These are phyloP conservation scores for Isabelozyma gotoi DNA, from an alignment of 805 yeast genomes.

Conservation along the genomic window DNA sequence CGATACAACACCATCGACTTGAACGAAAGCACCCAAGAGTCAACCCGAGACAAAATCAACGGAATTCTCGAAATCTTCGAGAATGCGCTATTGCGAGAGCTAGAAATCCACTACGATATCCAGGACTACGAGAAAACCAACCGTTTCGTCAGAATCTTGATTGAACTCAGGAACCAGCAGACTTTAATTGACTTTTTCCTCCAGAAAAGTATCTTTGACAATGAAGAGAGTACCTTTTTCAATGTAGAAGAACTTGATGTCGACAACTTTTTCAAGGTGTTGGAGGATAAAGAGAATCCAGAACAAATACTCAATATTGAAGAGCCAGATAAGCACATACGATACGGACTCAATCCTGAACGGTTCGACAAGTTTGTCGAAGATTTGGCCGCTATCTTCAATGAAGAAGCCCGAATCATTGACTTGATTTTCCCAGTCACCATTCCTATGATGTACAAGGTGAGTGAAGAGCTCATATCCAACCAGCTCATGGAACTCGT, in stretches of 20 bases:
- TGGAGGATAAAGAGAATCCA: neutral
- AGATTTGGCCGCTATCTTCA: conserved; percentile 34
- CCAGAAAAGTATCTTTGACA: conserved; percentile 42
- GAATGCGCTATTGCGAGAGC: conserved; percentile 66
- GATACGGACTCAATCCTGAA: conserved; percentile 4
- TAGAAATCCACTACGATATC: conserved; percentile 56
- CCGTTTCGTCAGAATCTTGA: conserved; percentile 33
- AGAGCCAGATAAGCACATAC: conserved; percentile 5
- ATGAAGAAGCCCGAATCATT: conserved; percentile 35
- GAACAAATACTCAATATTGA: neutral
- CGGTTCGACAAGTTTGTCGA: conserved; percentile 21
- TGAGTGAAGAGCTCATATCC: conserved; percentile 46
- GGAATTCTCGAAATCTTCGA: conserved; percentile 68
- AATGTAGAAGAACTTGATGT: conserved; percentile 26
- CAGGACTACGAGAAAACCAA: conserved; percentile 42
- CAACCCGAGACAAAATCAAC: conserved; percentile 43
- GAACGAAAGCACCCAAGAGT: conserved; percentile 24
- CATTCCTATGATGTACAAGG: conserved; percentile 47
- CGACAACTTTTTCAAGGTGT: conserved; percentile 18
- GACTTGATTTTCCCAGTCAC: conserved; percentile 45
- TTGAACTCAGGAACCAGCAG: conserved; percentile 38
- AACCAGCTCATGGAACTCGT: conserved; percentile 38
- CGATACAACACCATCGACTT: conserved; percentile 37
- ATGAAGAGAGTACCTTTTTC: conserved; percentile 28
- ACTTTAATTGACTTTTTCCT: conserved; percentile 44